Conservation (phyloP, 2,329 filamentous ascomycete species). For the Trichoderma brevicompactum region DNA sequence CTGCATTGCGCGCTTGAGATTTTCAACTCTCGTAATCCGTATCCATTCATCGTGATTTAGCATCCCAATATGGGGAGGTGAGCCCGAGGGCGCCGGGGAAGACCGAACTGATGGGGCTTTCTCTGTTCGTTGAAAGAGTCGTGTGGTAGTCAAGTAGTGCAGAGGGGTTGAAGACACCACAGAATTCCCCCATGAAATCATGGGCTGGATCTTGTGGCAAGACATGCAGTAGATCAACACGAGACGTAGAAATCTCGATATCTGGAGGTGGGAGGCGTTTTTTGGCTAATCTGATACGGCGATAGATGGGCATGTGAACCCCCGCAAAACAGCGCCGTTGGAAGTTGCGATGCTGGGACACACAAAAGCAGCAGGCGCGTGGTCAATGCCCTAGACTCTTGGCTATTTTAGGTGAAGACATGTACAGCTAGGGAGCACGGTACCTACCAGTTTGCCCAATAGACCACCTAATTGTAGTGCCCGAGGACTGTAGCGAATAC, state of each 20-base stretch:
- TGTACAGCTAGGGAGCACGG: neutral
- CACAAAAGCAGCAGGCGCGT: neutral
- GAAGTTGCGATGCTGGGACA: neutral
- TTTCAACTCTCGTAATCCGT: slow-evolving; percentile 2
- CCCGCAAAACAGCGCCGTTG: neutral
- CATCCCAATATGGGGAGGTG: neutral
- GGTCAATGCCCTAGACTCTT: neutral
- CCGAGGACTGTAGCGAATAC: slow-evolving; percentile 2
- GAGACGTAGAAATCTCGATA: no score
- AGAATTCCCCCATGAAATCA: no score
- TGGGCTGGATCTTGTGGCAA: no score
- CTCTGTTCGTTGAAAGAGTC: neutral
- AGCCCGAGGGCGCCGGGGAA: slow-evolving; percentile 8
- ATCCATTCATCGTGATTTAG: neutral
- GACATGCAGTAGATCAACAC: no score
- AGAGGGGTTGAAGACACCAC: no score
- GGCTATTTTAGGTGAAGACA: neutral
- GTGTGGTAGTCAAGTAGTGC: no score
- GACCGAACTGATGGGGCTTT: slow-evolving; percentile 7
- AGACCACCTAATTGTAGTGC: neutral
- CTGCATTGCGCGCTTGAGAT: neutral
- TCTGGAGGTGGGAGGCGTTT: no score
- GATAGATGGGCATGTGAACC: neutral
- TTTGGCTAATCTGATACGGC: neutral
- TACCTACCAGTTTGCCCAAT: neutral